Conservation (phyloP, 2,329 filamentous ascomycete species). For the Phaeophleospora eucalypticola region DNA sequence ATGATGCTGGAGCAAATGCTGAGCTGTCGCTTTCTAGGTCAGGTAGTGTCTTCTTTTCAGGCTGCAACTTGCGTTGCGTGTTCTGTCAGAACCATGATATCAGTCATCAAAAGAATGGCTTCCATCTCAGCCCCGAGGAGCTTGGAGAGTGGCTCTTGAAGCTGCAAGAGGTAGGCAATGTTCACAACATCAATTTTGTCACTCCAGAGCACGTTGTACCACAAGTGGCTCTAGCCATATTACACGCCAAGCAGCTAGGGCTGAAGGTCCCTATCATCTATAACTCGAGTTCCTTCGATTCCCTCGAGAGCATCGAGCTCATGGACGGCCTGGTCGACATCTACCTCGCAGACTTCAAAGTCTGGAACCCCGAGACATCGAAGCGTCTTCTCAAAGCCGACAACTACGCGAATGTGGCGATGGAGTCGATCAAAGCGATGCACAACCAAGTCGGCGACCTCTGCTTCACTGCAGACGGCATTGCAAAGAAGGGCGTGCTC, state of each 20-base stretch:
- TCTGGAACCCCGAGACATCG: constrained; percentile 65
- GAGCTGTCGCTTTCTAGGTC: too few species aligned
- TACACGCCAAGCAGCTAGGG: constrained; percentile 67
- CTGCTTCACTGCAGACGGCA: constrained; percentile 74
- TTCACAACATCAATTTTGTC: constrained; percentile 88
- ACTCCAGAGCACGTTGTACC: constrained; percentile 85
- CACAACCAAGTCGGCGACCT: constrained; percentile 76
- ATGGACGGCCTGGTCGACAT: constrained; percentile 79
- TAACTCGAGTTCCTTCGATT: constrained; percentile 81
- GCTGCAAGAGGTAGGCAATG: constrained; percentile 70
- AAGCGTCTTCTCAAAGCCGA: constrained; percentile 72
- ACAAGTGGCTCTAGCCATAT: constrained; percentile 72
- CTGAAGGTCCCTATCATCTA: constrained; percentile 72
- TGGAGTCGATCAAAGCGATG: constrained; percentile 76
- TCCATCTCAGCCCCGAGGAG: constrained; percentile 73
- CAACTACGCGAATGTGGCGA: constrained; percentile 67
- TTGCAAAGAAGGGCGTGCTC: constrained; percentile 72
- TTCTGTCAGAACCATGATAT: constrained; percentile 83
- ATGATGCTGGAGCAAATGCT: too few species aligned
- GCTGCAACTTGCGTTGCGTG: constrained; percentile 69
- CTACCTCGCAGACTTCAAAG: constrained; percentile 85
- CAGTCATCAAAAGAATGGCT: constrained; percentile 73
- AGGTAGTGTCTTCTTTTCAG: constrained; percentile 76
- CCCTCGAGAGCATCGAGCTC: constrained; percentile 64
- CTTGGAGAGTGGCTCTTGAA: constrained; percentile 80